phyloP scores from a whole-genome alignment of 2,329 filamentous ascomycete species.

The Cercospora janseana region DNA sequence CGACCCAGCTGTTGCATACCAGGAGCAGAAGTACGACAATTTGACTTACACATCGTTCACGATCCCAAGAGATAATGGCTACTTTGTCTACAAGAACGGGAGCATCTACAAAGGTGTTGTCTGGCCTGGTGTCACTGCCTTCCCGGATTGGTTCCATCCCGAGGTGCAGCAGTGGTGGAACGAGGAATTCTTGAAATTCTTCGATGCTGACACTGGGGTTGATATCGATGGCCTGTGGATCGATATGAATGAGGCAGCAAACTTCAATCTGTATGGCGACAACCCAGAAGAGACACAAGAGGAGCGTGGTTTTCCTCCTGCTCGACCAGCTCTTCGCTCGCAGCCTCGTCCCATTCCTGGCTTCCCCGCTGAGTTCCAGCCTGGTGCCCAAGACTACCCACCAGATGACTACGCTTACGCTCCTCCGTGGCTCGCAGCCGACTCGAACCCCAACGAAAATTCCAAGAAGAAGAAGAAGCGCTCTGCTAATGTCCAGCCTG shows the following conservation, averaged over 20 bases:
- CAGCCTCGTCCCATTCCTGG: constrained; percentile 65
- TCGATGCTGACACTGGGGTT: constrained; percentile 61
- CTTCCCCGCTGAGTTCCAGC: constrained; percentile 66
- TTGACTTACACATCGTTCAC: constrained; percentile 53
- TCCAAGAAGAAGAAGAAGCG: constrained; percentile 21
- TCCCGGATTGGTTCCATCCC: constrained; percentile 67
- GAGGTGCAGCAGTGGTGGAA: constrained; percentile 67
- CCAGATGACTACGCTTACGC: constrained; percentile 30
- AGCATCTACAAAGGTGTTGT: constrained; percentile 66
- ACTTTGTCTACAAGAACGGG: constrained; percentile 51
- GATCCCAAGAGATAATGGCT: constrained; percentile 58
- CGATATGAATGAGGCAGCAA: constrained; percentile 63
- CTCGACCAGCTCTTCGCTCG: constrained; percentile 58
- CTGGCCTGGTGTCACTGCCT: constrained; percentile 62
- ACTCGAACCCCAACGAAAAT: constrained; percentile 30
- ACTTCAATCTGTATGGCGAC: constrained; percentile 38
- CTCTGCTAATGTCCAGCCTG: neutral
- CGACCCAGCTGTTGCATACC: constrained; percentile 59
- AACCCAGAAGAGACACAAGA: constrained; percentile 40
- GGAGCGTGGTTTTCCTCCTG: constrained; percentile 55
- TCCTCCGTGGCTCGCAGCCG: constrained; percentile 40
- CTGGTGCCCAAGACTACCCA: constrained; percentile 36
- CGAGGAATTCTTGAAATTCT: constrained; percentile 63
- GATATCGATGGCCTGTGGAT: constrained; percentile 73
- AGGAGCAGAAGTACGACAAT: constrained; percentile 34